Evolutionary conservation across 202 grass and related monocot species (phyloP).

Genomic region (Saccharum hybrid): DNA sequence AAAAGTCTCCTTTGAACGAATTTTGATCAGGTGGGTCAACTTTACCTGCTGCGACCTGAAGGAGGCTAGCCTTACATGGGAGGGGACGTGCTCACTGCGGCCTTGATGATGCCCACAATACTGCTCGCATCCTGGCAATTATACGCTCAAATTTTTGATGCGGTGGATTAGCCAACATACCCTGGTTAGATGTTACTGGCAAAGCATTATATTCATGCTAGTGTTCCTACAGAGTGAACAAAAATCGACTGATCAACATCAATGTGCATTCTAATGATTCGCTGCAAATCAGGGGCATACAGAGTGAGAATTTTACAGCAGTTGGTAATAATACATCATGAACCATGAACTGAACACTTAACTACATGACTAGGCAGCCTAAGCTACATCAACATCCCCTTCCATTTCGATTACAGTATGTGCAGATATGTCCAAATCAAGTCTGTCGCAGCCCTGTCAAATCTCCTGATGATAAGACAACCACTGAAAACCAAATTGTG

Average conservation of each 20-base stretch:
- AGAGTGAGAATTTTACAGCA: conserved; percentile 46
- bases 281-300: conserved; percentile 36
- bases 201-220: neutral
- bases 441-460: conserved; percentile 44
- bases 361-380: conserved; percentile 59
- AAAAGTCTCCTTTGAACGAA: neutral
- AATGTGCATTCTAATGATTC: conserved; percentile 38
- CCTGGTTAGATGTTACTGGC: neutral
- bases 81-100: conserved; percentile 77
- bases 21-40: conserved; percentile 85
- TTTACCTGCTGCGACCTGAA: conserved; percentile 87
- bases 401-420: conserved; percentile 55
- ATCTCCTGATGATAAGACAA: conserved; percentile 36
- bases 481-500: conserved; percentile 22
- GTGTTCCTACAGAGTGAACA: conserved; percentile 22
- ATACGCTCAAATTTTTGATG: neutral
- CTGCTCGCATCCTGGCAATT: conserved; percentile 69
- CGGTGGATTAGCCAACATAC: neutral
- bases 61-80: conserved; percentile 84
- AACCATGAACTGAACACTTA: conserved; percentile 42
- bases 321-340: conserved; percentile 39
- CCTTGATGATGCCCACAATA: conserved; percentile 93
- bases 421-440: conserved; percentile 56
- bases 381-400: conserved; percentile 51
- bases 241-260: conserved; percentile 19